Evolutionary conservation across 345 rosid species (phyloP), one percentile per base, ranked within the genome.

Genomic region (Rhodomyrtus tomentosa): DNA sequence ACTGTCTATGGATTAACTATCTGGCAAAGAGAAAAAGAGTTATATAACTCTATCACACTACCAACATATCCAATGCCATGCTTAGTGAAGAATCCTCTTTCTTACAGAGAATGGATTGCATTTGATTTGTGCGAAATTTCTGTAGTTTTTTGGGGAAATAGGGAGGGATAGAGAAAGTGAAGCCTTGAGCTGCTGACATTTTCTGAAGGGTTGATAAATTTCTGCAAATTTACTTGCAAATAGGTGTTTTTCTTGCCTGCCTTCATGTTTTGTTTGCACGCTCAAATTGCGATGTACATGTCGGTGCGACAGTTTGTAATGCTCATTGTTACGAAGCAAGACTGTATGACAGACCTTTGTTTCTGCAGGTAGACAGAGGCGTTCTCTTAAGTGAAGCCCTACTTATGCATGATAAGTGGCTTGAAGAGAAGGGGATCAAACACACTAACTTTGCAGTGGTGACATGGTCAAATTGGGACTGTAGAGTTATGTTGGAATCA

Each of bases 381-480:
- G 92, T 90, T 85, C 86, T 84, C 81, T 81, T 91, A 32, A 85
- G 89, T 38, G 92, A 90, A 84, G 93, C 92, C 55, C 83, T 91
- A 29, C 90, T 88, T 55, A 86, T 85, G 89, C 94, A 92, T 86
- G 94, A 90, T 85, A 88, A 89, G 86, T 92, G 94, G 94, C 94
- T 92, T 55, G 92, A 92, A 81, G 87, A 88, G 85, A 92, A 87
- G 85, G 94, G 92, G 25, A 88, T 92, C 49, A 90, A 92, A 68
- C 86, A 90, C 76, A 88, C 92, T 50, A 92, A 87, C 87, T 92
- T 92, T 73, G 92, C 92, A 68, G 88, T 92, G 29, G 94, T 92
- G 81, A 92, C 94, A 3, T 90, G 92, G 92, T 90, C 92, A 53
- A 89, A 92, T 85, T 92, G 94, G 94, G 92, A 92, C 85, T 92